Conservation (phyloP, 495 filamentous ascomycete genomes). For the Talaromyces wortmannii region DNA sequence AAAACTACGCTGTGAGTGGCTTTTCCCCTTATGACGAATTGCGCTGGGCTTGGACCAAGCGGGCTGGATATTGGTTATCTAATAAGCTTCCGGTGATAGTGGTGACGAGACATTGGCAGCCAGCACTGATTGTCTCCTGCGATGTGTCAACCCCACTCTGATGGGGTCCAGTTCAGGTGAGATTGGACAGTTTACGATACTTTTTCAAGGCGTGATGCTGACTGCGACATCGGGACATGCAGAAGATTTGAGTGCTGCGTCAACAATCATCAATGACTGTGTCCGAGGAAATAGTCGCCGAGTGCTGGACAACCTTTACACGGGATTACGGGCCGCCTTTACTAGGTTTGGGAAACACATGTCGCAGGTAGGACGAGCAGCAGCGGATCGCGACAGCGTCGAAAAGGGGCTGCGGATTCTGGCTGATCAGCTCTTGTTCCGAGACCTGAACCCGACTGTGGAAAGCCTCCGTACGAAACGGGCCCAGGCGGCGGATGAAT, state of each 20-base stretch:
- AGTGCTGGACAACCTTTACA: conserved; percentile 36
- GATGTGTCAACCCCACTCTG: conserved; percentile 32
- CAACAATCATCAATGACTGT: conserved; percentile 22
- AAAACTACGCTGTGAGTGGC: conserved; percentile 4
- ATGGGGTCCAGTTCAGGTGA: conserved; percentile 21
- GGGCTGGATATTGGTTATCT: not conserved
- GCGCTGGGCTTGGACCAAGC: not conserved
- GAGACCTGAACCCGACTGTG: conserved; percentile 29
- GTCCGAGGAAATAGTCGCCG: conserved; percentile 28
- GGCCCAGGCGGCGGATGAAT: conserved; percentile 29
- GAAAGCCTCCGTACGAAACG: conserved; percentile 34
- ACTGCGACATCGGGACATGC: conserved; percentile 3
- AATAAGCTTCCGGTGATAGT: conserved; percentile 5
- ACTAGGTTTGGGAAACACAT: conserved; percentile 24
- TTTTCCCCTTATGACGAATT: not conserved
- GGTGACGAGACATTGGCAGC: conserved; percentile 38
- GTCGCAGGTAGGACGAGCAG: conserved; percentile 1
- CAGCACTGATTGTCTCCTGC: conserved; percentile 36
- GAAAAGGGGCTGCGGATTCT: conserved; percentile 21
- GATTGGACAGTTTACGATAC: conserved; percentile 7
- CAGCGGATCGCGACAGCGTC: conserved; percentile 15
- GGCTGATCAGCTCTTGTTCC: conserved; percentile 19
- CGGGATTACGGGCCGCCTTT: conserved; percentile 34
- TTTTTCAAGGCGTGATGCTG: too few species aligned
- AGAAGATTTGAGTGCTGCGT: conserved; percentile 23